Evolutionary conservation across 139 green algal genomes (phyloP).

Genomic region (Tetraselmis striata): DNA sequence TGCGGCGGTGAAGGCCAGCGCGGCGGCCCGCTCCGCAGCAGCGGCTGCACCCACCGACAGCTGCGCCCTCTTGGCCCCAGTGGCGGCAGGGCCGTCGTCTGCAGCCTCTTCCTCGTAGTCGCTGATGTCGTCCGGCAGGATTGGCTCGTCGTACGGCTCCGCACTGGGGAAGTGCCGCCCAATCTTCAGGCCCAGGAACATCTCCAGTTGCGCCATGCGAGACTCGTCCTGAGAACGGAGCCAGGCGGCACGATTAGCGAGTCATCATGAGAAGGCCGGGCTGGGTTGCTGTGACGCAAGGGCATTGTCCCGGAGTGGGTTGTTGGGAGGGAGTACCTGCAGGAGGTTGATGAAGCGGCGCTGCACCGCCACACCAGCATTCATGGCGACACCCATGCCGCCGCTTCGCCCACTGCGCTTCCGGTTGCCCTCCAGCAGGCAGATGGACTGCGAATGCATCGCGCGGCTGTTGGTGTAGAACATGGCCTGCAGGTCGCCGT

Average conservation of each 20-base stretch:
- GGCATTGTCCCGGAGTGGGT: constrained; percentile 19
- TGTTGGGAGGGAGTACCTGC: constrained; percentile 32
- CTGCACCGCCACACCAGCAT: neutral
- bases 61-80: neutral
- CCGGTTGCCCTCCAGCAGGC: constrained; percentile 26
- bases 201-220: constrained; percentile 47
- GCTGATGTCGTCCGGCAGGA: constrained; percentile 14
- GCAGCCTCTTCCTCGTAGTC: constrained; percentile 1
- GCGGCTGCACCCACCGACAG: neutral
- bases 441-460: constrained; percentile 42
- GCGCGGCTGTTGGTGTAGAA: constrained; percentile 78
- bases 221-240: neutral
- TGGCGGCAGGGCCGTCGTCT: neutral
- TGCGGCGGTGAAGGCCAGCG: neutral
- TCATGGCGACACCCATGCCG: neutral
- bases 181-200: constrained; percentile 76
- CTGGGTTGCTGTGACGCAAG: neutral
- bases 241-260: too few species aligned
- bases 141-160: constrained; percentile 26
- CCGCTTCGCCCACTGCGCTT: constrained; percentile 17
- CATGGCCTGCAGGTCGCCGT: constrained; percentile 89
- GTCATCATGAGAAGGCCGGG: neutral
- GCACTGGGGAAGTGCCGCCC: constrained; percentile 40
- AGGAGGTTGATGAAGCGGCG: neutral
- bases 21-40: neutral